Conservation (phyloP, 1,139 yeast genomes). For the Magnusiomyces fungicola region DNA sequence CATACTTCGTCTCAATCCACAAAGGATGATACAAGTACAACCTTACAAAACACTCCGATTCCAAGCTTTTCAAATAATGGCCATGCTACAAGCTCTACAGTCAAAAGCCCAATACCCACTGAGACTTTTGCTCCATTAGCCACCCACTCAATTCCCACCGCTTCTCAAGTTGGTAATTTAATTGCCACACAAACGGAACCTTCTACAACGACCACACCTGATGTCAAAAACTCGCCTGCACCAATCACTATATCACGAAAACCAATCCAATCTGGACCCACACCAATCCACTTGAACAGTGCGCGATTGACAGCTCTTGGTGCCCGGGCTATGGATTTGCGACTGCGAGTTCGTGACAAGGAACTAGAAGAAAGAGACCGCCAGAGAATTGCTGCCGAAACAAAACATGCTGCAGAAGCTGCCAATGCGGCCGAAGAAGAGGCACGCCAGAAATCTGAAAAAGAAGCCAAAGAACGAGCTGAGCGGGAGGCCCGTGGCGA, state of each 20-base stretch:
- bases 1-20: no score
- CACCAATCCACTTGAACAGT: neutral
- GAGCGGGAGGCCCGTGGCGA: neutral
- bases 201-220: neutral
- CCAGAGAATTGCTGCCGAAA: conserved; percentile 50
- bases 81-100: no score
- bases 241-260: neutral
- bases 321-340: conserved; percentile 4
- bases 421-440: conserved; percentile 20
- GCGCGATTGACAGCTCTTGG: neutral
- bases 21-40: no score
- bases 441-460: neutral
- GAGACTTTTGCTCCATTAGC: neutral
- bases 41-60: no score
- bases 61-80: no score
- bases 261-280: neutral
- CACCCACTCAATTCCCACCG: neutral
- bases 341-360: conserved; percentile 3
- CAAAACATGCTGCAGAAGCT: conserved; percentile 38
- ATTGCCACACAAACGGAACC: neutral
- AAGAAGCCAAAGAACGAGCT: neutral
- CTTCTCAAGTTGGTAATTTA: neutral
- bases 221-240: neutral
- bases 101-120: no score
- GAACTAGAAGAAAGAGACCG: conserved; percentile 13